Evolutionary conservation across 305 asterid species (phyloP).

Genomic region (Solanum hybrid): DNA sequence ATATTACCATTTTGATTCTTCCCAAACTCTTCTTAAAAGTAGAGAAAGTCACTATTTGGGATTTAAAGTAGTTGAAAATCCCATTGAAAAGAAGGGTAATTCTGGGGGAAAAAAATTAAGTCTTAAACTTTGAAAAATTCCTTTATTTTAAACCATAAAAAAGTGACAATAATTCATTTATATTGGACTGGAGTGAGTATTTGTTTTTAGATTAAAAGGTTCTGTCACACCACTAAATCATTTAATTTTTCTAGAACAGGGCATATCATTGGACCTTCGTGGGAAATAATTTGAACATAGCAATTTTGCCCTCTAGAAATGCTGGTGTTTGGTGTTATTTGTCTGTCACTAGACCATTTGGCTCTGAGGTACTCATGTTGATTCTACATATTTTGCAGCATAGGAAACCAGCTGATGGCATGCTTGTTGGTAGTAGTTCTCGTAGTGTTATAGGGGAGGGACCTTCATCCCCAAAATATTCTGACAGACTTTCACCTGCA

Average conservation of each 20-base stretch:
- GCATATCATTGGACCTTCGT: neutral
- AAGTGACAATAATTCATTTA: neutral
- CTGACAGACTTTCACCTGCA: constrained; percentile 95
- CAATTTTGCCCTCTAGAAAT: neutral
- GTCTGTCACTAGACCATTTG: neutral
- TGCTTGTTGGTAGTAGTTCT: constrained; percentile 85
- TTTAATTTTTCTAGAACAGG: neutral
- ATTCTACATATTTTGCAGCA: constrained; percentile 51
- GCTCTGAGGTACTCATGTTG: neutral
- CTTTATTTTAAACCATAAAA: neutral
- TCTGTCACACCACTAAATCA: neutral
- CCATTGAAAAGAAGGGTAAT: neutral
- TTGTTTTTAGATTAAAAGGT: neutral
- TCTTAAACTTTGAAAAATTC: neutral
- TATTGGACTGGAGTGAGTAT: neutral
- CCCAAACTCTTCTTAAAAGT: neutral
- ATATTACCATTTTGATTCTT: neutral
- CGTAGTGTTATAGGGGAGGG: constrained; percentile 83
- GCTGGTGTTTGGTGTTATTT: neutral
- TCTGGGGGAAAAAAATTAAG: neutral
- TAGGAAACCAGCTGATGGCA: constrained; percentile 71
- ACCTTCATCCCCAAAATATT: constrained; percentile 78
- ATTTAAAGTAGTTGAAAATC: neutral
- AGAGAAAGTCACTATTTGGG: neutral
- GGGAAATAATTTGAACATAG: neutral